Evolutionary conservation across 352 stramenopile genomes (phyloP).

Genomic region (Phytophthora rubi): DNA sequence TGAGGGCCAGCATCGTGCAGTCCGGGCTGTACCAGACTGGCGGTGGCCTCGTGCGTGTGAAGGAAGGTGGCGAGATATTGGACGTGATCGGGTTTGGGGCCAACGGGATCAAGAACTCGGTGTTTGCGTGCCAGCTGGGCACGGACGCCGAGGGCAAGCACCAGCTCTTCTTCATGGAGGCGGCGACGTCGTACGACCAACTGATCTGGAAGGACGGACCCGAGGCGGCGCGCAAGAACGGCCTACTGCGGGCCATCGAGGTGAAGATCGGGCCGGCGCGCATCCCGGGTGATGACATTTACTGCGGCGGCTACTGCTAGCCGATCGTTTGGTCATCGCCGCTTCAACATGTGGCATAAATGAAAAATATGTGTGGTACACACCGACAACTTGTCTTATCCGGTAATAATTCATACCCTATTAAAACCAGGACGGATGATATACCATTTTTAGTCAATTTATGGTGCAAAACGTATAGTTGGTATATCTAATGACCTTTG

Average conservation of each 20-base stretch:
- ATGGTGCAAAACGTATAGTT: not conserved
- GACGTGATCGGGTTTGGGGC: conserved; percentile 63
- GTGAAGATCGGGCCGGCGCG: conserved; percentile 58
- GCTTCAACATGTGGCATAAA: not conserved
- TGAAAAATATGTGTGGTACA: too few species aligned
- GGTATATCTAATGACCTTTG: not conserved
- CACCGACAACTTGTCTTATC: too few species aligned
- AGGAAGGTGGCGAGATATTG: conserved; percentile 61
- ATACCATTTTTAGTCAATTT: too few species aligned
- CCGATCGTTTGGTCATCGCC: not conserved
- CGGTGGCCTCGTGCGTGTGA: conserved; percentile 58
- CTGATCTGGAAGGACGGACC: conserved; percentile 48
- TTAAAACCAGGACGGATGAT: too few species aligned
- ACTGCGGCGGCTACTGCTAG: conserved; percentile 76
- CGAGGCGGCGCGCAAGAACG: conserved; percentile 45
- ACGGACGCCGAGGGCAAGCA: conserved; percentile 61
- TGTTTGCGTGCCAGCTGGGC: conserved; percentile 70
- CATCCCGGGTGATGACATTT: conserved; percentile 41
- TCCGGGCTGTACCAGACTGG: conserved; percentile 54
- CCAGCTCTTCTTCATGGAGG: conserved; percentile 69
- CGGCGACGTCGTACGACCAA: conserved; percentile 44
- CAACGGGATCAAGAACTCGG: conserved; percentile 57
- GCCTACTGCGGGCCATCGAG: conserved; percentile 51
- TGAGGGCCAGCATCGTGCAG: conserved; percentile 65
- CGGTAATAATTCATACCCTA: not conserved